Conservation (phyloP, 768 basidiomycete genomes). For the Auricularia cornea region DNA sequence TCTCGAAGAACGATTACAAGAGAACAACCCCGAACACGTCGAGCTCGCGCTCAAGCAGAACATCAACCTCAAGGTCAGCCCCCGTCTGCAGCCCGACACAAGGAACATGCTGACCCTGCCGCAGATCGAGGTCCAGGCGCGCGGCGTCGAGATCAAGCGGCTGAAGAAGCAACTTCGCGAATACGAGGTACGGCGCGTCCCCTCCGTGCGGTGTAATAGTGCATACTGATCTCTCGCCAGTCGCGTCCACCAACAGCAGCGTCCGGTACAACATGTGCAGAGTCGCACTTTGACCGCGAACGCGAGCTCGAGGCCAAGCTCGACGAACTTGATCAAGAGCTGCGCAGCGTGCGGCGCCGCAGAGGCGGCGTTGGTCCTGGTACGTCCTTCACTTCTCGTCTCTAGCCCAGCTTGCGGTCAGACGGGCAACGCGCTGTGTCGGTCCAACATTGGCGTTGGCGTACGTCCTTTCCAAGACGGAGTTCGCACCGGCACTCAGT, state of each 20-base stretch:
- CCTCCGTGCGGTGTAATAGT: background rate
- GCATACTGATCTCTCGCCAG: too few species aligned
- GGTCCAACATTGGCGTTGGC: too few species aligned
- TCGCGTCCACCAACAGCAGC: too few species aligned
- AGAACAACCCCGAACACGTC: constrained; percentile 86
- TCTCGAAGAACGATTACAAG: constrained; percentile 83
- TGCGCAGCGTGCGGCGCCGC: constrained; percentile 56
- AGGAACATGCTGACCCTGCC: constrained; percentile 72
- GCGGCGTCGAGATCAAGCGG: constrained; percentile 86
- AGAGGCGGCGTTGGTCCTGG: constrained; percentile 8
- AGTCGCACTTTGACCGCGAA: constrained; percentile 41
- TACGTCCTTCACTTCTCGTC: background rate
- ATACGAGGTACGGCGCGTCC: constrained; percentile 39
- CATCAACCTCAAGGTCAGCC: constrained; percentile 61
- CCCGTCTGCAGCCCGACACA: constrained; percentile 66
- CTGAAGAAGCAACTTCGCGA: constrained; percentile 82
- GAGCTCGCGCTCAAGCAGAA: constrained; percentile 89
- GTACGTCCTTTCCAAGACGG: too few species aligned
- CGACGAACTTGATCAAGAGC: constrained; percentile 62
- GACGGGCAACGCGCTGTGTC: too few species aligned
- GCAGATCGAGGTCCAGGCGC: constrained; percentile 74
- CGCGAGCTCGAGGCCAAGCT: constrained; percentile 67
- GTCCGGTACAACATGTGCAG: too few species aligned
- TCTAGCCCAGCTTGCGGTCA: too few species aligned
- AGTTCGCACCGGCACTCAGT: too few species aligned